These are phyloP conservation scores for Xylaria intraflava DNA, from an alignment of 495 filamentous ascomycete genomes.

Conservation along the genomic window DNA sequence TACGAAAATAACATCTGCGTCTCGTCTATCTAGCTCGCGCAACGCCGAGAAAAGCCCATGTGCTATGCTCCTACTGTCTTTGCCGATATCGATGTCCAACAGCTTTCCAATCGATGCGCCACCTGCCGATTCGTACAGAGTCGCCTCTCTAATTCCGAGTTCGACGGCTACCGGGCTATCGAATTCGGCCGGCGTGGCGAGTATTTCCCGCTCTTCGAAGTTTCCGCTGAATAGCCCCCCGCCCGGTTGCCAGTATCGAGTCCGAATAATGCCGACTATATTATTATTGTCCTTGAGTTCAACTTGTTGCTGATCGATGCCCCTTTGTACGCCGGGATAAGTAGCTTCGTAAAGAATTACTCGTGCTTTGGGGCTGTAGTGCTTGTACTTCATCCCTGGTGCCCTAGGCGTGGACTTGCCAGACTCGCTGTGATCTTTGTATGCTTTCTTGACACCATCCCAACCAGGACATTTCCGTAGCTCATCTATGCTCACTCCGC, in stretches of 20 bases:
- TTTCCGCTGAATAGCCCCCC: constrained; percentile 23
- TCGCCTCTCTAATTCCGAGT: constrained; percentile 29
- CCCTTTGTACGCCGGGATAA: constrained; percentile 9
- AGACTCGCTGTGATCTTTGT: constrained; percentile 57
- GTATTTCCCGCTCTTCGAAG: constrained; percentile 14
- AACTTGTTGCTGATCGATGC: constrained; percentile 14
- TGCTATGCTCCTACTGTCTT: constrained; percentile 64
- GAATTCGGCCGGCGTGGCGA: constrained; percentile 1
- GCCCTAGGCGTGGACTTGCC: constrained; percentile 61
- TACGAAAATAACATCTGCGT: constrained; percentile 81
- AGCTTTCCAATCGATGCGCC: constrained; percentile 30
- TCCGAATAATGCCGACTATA: constrained; percentile 39
- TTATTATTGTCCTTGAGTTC: neutral
- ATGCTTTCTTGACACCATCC: constrained; percentile 67
- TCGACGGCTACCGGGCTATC: constrained; percentile 16
- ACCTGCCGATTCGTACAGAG: constrained; percentile 18
- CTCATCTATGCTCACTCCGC: constrained; percentile 84
- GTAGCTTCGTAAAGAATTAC: constrained; percentile 74
- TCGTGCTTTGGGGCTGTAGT: constrained; percentile 87
- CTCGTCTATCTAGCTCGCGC: constrained; percentile 70
- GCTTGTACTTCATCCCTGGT: constrained; percentile 98
- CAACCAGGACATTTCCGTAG: constrained; percentile 69
- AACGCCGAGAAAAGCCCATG: constrained; percentile 81
- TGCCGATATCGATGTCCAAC: constrained; percentile 60
- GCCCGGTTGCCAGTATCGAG: constrained; percentile 33